These are phyloP conservation scores for Alternaria hordeiaustralica DNA, from an alignment of 2,329 filamentous ascomycete species.

Conservation along the genomic window DNA sequence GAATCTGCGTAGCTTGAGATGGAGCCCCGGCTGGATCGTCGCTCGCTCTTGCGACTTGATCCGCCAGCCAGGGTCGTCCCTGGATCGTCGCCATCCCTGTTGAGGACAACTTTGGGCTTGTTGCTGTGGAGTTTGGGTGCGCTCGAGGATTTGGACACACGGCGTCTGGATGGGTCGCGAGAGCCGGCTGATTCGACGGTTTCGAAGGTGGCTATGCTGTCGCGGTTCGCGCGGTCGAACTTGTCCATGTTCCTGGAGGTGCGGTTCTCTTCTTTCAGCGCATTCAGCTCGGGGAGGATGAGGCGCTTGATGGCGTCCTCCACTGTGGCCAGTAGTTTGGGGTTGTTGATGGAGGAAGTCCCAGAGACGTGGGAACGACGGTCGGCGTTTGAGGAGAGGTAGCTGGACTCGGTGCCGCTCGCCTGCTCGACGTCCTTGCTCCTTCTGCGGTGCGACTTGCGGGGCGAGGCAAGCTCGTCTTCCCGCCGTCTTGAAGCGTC, in stretches of 20 bases:
- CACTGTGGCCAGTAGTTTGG: constrained; percentile 86
- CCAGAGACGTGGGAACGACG: constrained; percentile 59
- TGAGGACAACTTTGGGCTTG: constrained; percentile 67
- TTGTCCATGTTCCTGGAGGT: constrained; percentile 73
- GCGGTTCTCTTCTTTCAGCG: constrained; percentile 88
- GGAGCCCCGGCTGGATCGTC: constrained; percentile 61
- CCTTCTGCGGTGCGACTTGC: constrained; percentile 47
- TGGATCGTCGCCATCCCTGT: constrained; percentile 64
- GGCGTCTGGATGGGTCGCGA: constrained; percentile 55
- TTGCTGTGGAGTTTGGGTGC: constrained; percentile 62
- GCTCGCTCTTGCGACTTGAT: constrained; percentile 58
- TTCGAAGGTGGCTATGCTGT: constrained; percentile 55
- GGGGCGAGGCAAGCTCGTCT: constrained; percentile 39
- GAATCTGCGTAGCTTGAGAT: constrained; percentile 51
- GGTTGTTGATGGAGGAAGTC: constrained; percentile 84
- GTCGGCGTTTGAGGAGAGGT: constrained; percentile 65
- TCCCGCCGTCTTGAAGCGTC: constrained; percentile 27
- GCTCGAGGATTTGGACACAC: constrained; percentile 67
- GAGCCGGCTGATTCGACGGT: constrained; percentile 63
- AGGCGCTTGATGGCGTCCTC: constrained; percentile 90
- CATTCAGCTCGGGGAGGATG: constrained; percentile 89
- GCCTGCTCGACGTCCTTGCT: constrained; percentile 57
- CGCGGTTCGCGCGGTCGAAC: constrained; percentile 65
- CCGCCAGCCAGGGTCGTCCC: constrained; percentile 64
- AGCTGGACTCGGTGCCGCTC: constrained; percentile 66